phyloP scores from a whole-genome alignment of 352 stramenopile genomes.

The Ophiocytium majus region DNA sequence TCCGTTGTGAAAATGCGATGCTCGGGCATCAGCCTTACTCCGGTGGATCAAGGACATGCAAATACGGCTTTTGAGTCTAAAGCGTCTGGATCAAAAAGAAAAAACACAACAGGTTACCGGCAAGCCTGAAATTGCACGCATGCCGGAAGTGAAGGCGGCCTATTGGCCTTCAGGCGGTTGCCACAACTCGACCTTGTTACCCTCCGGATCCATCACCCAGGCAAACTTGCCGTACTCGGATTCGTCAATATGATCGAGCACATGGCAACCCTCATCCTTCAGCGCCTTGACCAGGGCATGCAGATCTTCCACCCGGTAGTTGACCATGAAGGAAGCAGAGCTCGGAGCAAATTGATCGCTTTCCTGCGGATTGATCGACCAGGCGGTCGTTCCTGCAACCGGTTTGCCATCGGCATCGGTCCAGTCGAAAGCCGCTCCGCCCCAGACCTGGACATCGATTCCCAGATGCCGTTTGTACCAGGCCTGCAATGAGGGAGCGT shows the following conservation, averaged over 20 bases:
- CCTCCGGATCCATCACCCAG: neutral
- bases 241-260: neutral
- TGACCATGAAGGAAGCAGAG: neutral
- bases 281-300: neutral
- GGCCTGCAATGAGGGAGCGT: neutral
- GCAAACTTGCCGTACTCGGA: neutral
- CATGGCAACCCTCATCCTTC: neutral
- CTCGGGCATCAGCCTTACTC: too few species aligned
- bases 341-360: neutral
- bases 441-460: neutral
- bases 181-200: slow-evolving; percentile 6
- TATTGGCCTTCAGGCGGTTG: neutral
- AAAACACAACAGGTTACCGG: too few species aligned
- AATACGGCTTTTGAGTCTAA: too few species aligned
- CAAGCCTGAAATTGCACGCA: too few species aligned
- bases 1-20: too few species aligned
- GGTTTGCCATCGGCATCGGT: neutral
- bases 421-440: slow-evolving; percentile 1
- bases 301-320: neutral
- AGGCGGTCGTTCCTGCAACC: neutral
- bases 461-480: neutral
- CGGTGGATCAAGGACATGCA: too few species aligned
- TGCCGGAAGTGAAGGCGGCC: too few species aligned
- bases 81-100: too few species aligned
- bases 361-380: neutral